Evolutionary conservation across 345 rosid genomes (phyloP), one percentile per base, ranked within the genome.

Genomic region (Euphorbia peplus): DNA sequence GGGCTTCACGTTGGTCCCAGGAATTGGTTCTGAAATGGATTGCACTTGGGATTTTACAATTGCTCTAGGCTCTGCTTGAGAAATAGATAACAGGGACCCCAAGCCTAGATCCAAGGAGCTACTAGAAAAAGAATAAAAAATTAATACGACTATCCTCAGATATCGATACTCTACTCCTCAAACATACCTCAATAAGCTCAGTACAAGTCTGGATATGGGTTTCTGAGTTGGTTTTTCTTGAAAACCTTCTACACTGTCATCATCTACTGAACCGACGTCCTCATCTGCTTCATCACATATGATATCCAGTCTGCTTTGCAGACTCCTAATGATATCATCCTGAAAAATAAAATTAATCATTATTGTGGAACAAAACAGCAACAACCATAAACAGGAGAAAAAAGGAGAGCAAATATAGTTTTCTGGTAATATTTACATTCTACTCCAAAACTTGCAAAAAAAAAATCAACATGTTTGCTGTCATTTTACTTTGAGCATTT

Each of bases 261-360:
- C 73, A 19, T 70, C 76, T 10, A 62, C 37, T 59, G 57, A 64
- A 68, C 61, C 73, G 25, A 64, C 72, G 73, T 78, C 89, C 69
- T 75, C 87, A 73, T 87, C 97, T 9, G 78, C 95, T 72, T 88
- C 92, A 65, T 89, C 98, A 29, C 92, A 86, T 59, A 93, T 78
- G 39, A 89, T 81, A 77, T 91, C 98, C 61, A 91, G 75, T 78
- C 97, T 88, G 83, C 97, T 91, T 72, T 82, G 88, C 72, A 93
- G 82, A 82, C 93, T 93, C 75, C 84, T 83, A 71, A 84, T 82
- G 63, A 93, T 85, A 76, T 93, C 98, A 69, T 79, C 88, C 98
- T 93, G 81, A 76, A 76, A 68, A 73, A 44, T 22, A 73, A 29
- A 54, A 68, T 59, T 16, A 39, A 41, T n/a, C 54, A 19, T 37